Percentiles rank a stretch among this genome's conserved stretches.
Evolutionary conservation across 208 protist species (phyloP).

Genomic region (Entamoeba invadens): DNA sequence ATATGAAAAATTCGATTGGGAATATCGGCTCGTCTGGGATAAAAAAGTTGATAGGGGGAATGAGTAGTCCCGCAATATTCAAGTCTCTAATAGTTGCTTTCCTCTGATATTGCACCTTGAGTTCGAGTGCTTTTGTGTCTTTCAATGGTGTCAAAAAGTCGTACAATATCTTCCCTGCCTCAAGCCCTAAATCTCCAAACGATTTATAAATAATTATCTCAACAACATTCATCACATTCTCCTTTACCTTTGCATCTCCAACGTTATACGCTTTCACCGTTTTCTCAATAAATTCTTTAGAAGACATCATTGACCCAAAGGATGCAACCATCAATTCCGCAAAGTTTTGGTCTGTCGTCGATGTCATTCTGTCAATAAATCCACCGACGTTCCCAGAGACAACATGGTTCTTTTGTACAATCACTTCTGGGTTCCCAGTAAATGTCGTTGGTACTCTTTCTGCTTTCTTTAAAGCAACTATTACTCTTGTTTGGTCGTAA

Average conservation of each 20-base stretch:
- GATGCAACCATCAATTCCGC: neutral
- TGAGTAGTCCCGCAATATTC: neutral
- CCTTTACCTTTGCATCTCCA: neutral
- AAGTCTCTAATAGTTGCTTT: neutral
- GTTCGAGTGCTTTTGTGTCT: neutral
- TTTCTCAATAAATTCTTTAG: neutral
- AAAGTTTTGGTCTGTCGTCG: neutral
- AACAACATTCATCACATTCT: neutral
- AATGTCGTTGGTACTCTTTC: neutral
- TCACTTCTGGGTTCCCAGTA: neutral
- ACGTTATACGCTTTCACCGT: neutral
- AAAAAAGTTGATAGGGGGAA: neutral
- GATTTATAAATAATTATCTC: neutral
- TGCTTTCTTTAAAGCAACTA: neutral
- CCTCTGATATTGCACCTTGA: neutral
- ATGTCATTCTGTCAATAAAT: neutral
- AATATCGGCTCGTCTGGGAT: neutral
- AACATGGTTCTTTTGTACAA: neutral
- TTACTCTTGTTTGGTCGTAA: neutral
- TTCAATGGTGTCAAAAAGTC: neutral
- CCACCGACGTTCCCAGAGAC: neutral
- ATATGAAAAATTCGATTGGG: neutral
- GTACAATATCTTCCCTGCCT: neutral
- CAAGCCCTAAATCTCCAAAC: neutral
- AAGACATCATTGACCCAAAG: neutral